These are phyloP conservation scores for Ochetophila trinervis DNA, from an alignment of 306 rosid species.

Conservation along the genomic window DNA sequence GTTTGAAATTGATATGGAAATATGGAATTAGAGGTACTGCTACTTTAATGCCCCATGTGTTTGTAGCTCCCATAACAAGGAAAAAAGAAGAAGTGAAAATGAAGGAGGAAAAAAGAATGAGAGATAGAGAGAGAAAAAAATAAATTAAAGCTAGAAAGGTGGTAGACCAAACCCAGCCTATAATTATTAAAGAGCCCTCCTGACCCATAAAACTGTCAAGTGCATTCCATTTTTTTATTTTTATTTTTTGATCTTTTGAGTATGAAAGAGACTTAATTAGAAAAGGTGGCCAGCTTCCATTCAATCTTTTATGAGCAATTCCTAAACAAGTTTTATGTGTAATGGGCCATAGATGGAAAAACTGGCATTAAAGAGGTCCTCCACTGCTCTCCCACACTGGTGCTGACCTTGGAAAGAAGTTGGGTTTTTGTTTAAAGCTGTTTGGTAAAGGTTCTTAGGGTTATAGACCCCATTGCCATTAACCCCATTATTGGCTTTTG, in stretches of 20 bases:
- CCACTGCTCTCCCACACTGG: neutral
- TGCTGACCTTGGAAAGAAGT: neutral
- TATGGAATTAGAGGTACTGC: neutral
- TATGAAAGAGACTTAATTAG: neutral
- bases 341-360: too few species aligned
- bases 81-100: neutral
- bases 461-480: conserved; percentile 3
- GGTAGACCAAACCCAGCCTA: conserved; percentile 3
- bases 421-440: conserved; percentile 15
- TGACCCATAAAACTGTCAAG: conserved; percentile 7
- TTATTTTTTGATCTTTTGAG: too few species aligned
- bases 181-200: conserved; percentile 10
- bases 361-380: too few species aligned
- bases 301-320: neutral
- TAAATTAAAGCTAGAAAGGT: neutral
- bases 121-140: too few species aligned
- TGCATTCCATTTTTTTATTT: neutral
- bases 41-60: neutral
- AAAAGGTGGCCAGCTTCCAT: neutral
- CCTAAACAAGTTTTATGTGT: neutral
- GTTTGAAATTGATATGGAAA: neutral
- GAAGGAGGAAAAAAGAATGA: neutral
- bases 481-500: neutral
- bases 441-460: conserved; percentile 1
- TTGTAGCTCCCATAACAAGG: neutral